These are phyloP conservation scores for Apostasia shenzhenica DNA, from an alignment of 106 monocot genomes.

Conservation along the genomic window DNA sequence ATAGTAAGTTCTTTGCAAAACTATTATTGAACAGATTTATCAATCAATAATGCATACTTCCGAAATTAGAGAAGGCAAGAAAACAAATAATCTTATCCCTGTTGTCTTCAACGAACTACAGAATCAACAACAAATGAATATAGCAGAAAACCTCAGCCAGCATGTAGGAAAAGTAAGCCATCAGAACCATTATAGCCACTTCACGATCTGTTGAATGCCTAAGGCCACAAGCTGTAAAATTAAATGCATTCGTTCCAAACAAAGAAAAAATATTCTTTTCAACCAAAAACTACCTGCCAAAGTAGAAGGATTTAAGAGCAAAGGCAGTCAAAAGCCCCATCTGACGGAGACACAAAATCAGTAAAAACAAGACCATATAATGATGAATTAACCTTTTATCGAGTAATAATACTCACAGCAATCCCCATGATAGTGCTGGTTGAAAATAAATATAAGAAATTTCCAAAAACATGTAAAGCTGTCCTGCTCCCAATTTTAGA, in stretches of 20 bases:
- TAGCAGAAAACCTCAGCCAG: constrained; percentile 61
- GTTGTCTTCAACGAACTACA: background rate
- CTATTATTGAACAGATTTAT: too few species aligned
- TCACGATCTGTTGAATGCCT: constrained; percentile 93
- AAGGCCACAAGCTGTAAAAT: constrained; percentile 7
- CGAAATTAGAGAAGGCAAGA: too few species aligned
- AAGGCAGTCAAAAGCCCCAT: constrained; percentile 64
- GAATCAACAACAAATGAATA: background rate
- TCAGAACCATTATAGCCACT: constrained; percentile 65
- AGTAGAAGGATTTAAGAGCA: constrained; percentile 65
- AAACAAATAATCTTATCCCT: too few species aligned
- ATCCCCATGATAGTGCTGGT: constrained; percentile 74
- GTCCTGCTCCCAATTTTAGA: constrained; percentile 43
- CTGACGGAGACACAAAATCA: constrained; percentile 21
- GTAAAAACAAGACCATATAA: background rate
- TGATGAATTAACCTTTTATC: background rate
- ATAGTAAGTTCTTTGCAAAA: too few species aligned
- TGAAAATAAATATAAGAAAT: constrained; percentile 68
- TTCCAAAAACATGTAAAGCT: constrained; percentile 30
- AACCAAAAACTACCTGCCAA: constrained; percentile 50
- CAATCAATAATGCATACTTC: too few species aligned
- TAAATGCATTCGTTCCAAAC: background rate
- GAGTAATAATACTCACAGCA: constrained; percentile 38
- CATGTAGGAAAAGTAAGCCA: constrained; percentile 91
- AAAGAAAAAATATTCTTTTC: background rate